These are phyloP conservation scores for Malassezia slooffiae DNA, from an alignment of 1,284 basidiomycete species.

Conservation along the genomic window DNA sequence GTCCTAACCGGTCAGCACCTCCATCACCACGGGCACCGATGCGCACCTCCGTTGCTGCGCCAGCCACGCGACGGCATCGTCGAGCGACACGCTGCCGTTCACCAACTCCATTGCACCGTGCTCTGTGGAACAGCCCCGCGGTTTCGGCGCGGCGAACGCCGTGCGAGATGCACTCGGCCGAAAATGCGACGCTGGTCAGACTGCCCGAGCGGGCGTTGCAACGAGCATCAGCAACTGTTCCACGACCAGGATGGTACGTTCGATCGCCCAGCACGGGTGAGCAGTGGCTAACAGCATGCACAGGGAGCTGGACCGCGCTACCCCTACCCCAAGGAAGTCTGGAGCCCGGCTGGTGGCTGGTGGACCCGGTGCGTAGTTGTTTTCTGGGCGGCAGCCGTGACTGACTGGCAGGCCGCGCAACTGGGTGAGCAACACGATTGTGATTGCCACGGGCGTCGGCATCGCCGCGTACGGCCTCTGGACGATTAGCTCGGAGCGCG, in stretches of 20 bases:
- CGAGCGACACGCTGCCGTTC: no score
- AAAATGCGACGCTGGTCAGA: not conserved
- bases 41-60: conserved; percentile 10
- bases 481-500: conserved; percentile 50
- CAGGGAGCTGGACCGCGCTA: conserved; percentile 50
- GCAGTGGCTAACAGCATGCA: no score
- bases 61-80: conserved; percentile 9
- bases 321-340: conserved; percentile 55
- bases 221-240: not conserved
- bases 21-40: no score
- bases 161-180: no score
- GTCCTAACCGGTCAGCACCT: conserved; percentile 3
- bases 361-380: conserved; percentile 48
- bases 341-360: conserved; percentile 52
- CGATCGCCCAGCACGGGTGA: no score
- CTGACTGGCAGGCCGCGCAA: conserved; percentile 48
- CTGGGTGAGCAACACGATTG: conserved; percentile 52
- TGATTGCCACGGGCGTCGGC: conserved; percentile 49
- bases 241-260: not conserved
- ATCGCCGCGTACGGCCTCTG: conserved; percentile 50
- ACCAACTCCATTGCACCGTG: no score
- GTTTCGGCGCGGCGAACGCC: no score
- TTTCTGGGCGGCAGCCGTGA: not conserved
- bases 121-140: no score
- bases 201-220: no score